Evolutionary conservation across 2,329 filamentous ascomycete species (phyloP).

Genomic region (Fusarium nisikadoi): DNA sequence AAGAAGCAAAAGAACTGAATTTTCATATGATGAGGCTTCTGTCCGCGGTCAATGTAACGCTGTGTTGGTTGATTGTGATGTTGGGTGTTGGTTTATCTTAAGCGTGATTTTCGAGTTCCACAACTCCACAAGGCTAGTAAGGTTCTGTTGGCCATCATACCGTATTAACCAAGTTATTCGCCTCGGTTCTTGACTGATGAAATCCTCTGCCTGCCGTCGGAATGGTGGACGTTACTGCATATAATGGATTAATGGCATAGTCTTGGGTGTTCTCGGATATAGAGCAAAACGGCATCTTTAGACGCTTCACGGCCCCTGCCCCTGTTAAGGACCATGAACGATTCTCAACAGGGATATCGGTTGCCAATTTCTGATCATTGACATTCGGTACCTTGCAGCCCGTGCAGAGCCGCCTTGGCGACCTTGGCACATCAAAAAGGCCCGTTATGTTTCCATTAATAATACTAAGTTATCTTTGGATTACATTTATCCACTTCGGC

Average conservation of each 20-base stretch:
- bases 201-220: fast-evolving
- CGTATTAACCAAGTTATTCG: fast-evolving
- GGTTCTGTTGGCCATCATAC: neutral
- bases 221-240: neutral
- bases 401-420: neutral
- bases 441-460: neutral
- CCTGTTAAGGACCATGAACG: fast-evolving
- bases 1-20: neutral
- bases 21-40: neutral
- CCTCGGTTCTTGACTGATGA: neutral
- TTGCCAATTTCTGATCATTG: neutral
- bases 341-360: neutral
- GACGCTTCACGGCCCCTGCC: no score
- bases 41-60: neutral
- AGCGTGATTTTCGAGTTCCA: neutral
- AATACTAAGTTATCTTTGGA: neutral
- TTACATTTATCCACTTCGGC: neutral
- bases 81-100: neutral
- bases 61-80: neutral
- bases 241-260: fast-evolving
- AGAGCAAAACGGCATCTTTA: neutral
- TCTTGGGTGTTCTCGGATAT: neutral
- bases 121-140: neutral
- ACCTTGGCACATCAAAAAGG: neutral
- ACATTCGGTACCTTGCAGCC: neutral